These are phyloP conservation scores for Microdochium trichocladiopsis DNA, from an alignment of 2,329 filamentous ascomycete genomes.

Conservation along the genomic window DNA sequence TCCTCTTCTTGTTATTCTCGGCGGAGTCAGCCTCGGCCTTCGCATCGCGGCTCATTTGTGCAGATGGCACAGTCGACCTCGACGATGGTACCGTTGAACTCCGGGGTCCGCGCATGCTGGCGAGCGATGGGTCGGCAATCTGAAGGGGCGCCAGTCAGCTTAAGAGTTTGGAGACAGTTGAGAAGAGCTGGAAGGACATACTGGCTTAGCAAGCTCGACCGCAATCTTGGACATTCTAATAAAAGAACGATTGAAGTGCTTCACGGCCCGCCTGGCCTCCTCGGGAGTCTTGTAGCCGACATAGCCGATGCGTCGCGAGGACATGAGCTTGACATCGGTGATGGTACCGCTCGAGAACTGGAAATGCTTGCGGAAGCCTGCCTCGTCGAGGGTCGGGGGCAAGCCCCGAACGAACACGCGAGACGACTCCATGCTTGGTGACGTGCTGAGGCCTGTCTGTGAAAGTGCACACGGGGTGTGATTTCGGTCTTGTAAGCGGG, in stretches of 20 bases:
- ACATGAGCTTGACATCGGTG: slow-evolving; percentile 89
- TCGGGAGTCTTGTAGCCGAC: slow-evolving; percentile 83
- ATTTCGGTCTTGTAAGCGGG: background rate
- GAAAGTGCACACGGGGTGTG: background rate
- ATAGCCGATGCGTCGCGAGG: slow-evolving; percentile 87
- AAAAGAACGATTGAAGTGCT: slow-evolving; percentile 92
- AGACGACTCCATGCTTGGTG: slow-evolving; percentile 48
- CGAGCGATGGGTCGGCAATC: slow-evolving; percentile 34
- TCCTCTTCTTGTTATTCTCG: slow-evolving; percentile 54
- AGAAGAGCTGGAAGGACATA: slow-evolving; percentile 31
- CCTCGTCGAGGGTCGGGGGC: slow-evolving; percentile 77
- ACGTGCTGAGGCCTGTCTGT: background rate
- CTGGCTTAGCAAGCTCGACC: slow-evolving; percentile 81
- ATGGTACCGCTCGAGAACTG: slow-evolving; percentile 59
- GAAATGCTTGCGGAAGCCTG: slow-evolving; percentile 86
- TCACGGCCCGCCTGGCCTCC: slow-evolving; percentile 75
- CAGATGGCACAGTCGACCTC: background rate
- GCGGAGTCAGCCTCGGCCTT: slow-evolving; percentile 28
- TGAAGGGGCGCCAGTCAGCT: slow-evolving; percentile 8
- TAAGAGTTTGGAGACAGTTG: slow-evolving; percentile 6
- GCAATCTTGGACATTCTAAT: slow-evolving; percentile 92
- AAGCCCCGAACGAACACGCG: slow-evolving; percentile 75
- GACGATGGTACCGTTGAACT: background rate
- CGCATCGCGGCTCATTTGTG: background rate
- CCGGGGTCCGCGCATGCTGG: slow-evolving; percentile 1